Conservation (phyloP, 129 eudicot species). For the Chrysanthemum makinoi region DNA sequence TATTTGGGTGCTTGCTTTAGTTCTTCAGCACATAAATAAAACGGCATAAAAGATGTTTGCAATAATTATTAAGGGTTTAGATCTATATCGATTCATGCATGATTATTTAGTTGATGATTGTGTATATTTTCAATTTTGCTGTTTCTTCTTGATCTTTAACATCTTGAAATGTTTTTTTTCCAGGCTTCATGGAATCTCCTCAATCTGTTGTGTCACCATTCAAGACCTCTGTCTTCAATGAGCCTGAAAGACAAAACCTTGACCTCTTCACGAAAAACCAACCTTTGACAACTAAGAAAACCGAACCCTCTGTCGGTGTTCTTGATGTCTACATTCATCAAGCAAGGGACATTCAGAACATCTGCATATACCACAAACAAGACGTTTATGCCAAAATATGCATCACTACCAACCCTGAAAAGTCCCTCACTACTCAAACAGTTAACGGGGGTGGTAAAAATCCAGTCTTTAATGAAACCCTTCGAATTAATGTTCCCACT, state of each 20-base stretch:
- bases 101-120: not conserved
- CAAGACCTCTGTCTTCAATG: conserved; percentile 52
- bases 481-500: conserved; percentile 51
- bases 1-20: conserved; percentile 12
- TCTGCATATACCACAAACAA: conserved; percentile 96
- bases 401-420: conserved; percentile 81
- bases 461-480: conserved; percentile 79
- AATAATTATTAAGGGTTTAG: no score
- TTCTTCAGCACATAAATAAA: no score
- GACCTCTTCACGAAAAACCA: conserved; percentile 41
- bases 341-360: conserved; percentile 91
- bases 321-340: conserved; percentile 83
- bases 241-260: conserved; percentile 48
- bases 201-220: conserved; percentile 94
- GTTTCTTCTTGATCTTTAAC: conserved; percentile 22
- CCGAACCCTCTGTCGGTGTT: conserved; percentile 52
- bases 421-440: conserved; percentile 68
- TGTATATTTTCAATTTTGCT: not conserved
- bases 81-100: not conserved
- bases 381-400: conserved; percentile 94
- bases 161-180: not conserved
- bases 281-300: conserved; percentile 28
- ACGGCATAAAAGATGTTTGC: no score
- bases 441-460: conserved; percentile 90
- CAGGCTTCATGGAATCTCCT: conserved; percentile 82